Base-by-base conservation (phyloP, 192 early-diverging fungal genomes). In the Spinellus fusiger region DNA sequence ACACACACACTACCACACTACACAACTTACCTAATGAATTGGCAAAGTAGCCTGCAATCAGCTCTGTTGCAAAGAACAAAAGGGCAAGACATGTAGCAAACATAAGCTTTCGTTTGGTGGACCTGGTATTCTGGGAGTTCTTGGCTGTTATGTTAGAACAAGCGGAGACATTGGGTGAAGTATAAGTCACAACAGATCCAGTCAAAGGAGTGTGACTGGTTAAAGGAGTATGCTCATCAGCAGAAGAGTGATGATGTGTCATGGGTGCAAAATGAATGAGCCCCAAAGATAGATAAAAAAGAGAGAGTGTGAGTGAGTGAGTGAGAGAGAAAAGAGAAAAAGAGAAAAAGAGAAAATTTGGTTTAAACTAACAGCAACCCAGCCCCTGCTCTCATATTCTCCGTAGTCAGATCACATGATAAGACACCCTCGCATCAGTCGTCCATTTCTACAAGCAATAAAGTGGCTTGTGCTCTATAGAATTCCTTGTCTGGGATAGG, bases 51-150 rank as follows among this genome's bases (percentile, higher is more conserved):
- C 84, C 88, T 23, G 81, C 87, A 28, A 77, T 44, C 22, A 90
- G 66, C 63, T 90, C 88, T 9, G 83, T 75, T 7, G 68, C 15
- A 70, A 90, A 89, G 59, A 90, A 90, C 0, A 73, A 50, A 25
- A 79, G 72, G 16, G 84, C 84, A 15, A 89, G 61, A 5, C 31
- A 66, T 23, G 77, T 77, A 1, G 86, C 88, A 33, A 82, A 75
- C 57, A 77, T 58, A 31, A 89, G 71, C 27, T 78, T 76, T 10
- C 52, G 49, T 54, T 76, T 78, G 25, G 69, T 71, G 2, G 52
- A 61, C 9, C 26, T 33, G 16, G 32, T 40, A 35, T 31, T 49
- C 23, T 25, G 28, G 1, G 18, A 38, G 33, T 61, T 32, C 25
- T 61, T 61, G 23, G 46, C 18, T n/a, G 50, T 56, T 10, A 50